Base-by-base conservation (phyloP, 352 stramenopile species). In the Globisporangium sylvaticum region DNA sequence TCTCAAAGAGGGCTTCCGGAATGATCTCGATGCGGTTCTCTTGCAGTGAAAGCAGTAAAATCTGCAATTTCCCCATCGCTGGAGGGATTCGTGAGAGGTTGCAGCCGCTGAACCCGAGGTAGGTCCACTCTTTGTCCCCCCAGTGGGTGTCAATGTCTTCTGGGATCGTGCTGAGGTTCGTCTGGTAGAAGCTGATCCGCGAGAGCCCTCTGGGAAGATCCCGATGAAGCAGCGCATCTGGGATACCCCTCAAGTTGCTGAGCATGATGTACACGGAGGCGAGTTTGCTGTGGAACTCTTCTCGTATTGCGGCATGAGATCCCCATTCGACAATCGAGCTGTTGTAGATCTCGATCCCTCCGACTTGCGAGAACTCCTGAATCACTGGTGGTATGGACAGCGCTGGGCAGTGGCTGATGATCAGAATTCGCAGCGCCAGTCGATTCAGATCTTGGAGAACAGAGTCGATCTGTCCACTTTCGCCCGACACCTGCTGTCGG, bases 1-100 rank as follows among this genome's bases (percentile, higher is more conserved):
- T 74, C 61, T 90, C 89, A 67, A 77, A 78, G 70, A 79, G 58
- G 32, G 80, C 75, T 18, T 84, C 88, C 64, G 53, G 85, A 31
- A 78, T 76, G 27, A 87, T 79, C 66, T 20, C 24, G 6, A 64
- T 24, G 27, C 4, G 14, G 39, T 55, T 64, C 9, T 10, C 22
- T 1, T 64, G 3, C 15, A 64, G 37, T 4, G 4, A 20, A 27
- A 64, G 22, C 67, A 89, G 46, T 88, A 79, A 46, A 77, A 74
- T 15, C 74, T 77, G 32, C 64, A 87, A 60, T 86, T 76, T 60
- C 60, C 87, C 46, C 77, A 82, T 55, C 74, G 78, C 3, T 60
- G 87, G 69, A 66, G 70, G 46, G 72, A 80, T 34, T 53, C 88
- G 34, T 52, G 72, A 1, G 71, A 82, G 18, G 37, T 27, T 31